phyloP scores from a whole-genome alignment of 805 yeast species.

The Saccharomyces jurei region DNA sequence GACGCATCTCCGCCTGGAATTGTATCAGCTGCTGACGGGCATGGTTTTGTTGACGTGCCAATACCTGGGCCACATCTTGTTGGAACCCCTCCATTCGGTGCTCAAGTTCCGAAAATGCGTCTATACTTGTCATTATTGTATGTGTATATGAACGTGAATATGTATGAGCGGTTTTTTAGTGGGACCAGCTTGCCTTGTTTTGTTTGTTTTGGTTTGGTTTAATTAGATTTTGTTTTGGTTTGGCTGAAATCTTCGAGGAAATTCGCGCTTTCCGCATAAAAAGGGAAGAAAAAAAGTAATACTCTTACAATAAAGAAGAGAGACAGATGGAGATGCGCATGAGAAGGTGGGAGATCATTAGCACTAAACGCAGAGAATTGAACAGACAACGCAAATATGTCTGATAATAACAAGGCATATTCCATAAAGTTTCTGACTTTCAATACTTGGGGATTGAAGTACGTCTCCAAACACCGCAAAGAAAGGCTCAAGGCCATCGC shows the following conservation, averaged over 20 bases:
- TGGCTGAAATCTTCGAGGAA: neutral
- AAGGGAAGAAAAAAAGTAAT: neutral
- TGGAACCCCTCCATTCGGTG: neutral
- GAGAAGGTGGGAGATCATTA: neutral
- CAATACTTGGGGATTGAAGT: conserved; percentile 87
- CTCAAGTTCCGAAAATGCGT: neutral
- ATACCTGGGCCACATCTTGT: neutral
- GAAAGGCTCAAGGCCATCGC: conserved; percentile 71
- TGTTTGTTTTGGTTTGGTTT: neutral
- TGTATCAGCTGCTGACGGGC: neutral
- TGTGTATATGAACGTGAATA: neutral
- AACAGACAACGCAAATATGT: neutral
- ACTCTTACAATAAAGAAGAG: neutral
- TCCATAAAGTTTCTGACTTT: conserved; percentile 47
- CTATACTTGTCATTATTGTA: neutral
- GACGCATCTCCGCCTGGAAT: neutral
- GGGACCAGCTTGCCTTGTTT: neutral
- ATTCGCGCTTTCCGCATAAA: neutral
- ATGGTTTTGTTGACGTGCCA: neutral
- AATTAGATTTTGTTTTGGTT: neutral
- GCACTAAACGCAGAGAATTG: neutral
- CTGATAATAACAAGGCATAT: neutral
- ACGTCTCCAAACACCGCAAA: conserved; percentile 61
- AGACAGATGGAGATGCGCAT: neutral
- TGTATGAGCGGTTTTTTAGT: neutral